Conservation (phyloP, 148 eudicot genomes). For the Chenopodium album region DNA sequence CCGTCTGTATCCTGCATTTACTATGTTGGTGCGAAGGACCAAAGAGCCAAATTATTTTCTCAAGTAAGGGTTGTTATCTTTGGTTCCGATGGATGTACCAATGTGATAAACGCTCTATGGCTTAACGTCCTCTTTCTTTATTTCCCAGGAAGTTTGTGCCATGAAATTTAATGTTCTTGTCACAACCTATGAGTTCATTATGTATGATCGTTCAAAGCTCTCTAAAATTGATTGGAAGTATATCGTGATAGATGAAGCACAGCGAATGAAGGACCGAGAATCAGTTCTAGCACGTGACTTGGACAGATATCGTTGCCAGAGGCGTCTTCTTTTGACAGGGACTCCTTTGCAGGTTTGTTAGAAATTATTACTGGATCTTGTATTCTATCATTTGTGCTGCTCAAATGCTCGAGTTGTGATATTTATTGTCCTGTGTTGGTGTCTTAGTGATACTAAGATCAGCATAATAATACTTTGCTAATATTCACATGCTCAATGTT, state of each 20-base stretch:
- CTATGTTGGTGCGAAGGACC: conserved; percentile 93
- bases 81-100: not conserved
- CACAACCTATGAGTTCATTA: conserved; percentile 95
- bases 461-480: not conserved
- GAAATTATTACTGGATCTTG: not conserved
- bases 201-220: conserved; percentile 94
- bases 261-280: conserved; percentile 98
- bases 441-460: conserved; percentile 6
- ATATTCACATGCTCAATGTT: not conserved
- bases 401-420: not conserved
- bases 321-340: conserved; percentile 96
- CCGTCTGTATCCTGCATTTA: conserved; percentile 90
- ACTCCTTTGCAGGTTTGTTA: conserved; percentile 87
- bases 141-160: conserved; percentile 78
- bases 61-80: conserved; percentile 54
- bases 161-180: conserved; percentile 98
- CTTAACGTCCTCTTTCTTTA: conserved; percentile 17
- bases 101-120: conserved; percentile 3
- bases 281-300: conserved; percentile 97
- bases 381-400: not conserved
- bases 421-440: not conserved
- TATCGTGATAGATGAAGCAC: conserved; percentile 97
- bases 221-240: conserved; percentile 96
- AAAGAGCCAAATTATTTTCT: conserved; percentile 81
- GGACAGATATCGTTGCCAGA: conserved; percentile 95